Conservation (phyloP, 106 monocot species). For the Allium sativum region DNA sequence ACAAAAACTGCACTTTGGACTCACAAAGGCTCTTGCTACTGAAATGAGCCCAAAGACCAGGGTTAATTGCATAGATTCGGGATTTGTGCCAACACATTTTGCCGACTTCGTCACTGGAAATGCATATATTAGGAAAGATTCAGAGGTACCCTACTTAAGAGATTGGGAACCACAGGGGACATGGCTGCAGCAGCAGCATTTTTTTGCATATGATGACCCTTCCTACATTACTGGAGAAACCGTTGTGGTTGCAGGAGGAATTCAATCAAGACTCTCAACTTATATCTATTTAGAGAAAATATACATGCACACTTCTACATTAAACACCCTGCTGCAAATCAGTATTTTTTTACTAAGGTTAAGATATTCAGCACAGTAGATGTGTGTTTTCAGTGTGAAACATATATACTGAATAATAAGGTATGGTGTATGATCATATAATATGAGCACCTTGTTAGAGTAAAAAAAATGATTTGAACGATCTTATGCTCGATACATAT, state of each 20-base stretch:
- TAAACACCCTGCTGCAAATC: too few species aligned
- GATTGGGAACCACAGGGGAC: conserved; percentile 66
- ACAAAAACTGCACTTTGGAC: too few species aligned
- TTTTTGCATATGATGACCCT: conserved; percentile 82
- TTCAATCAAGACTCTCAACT: conserved; percentile 74
- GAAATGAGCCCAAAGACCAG: conserved; percentile 85
- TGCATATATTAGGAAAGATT: conserved; percentile 31
- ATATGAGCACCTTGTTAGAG: too few species aligned
- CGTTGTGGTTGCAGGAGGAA: conserved; percentile 76
- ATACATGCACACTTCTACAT: too few species aligned
- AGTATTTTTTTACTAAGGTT: too few species aligned
- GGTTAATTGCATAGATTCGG: conserved; percentile 86
- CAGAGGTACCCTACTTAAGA: conserved; percentile 50
- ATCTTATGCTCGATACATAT: too few species aligned
- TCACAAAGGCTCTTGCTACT: conserved; percentile 28
- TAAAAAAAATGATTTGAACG: too few species aligned
- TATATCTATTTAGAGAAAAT: too few species aligned
- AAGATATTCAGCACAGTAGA: too few species aligned
- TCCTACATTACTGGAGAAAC: conserved; percentile 90
- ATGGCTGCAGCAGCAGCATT: conserved; percentile 82
- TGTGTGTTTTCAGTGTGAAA: too few species aligned
- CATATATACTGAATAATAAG: too few species aligned
- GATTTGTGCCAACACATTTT: conserved; percentile 92
- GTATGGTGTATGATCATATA: too few species aligned
- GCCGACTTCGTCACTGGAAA: conserved; percentile 50